Evolutionary conservation across 495 filamentous ascomycete genomes (phyloP).

Genomic region (Paragyromitra xinjiangensis): DNA sequence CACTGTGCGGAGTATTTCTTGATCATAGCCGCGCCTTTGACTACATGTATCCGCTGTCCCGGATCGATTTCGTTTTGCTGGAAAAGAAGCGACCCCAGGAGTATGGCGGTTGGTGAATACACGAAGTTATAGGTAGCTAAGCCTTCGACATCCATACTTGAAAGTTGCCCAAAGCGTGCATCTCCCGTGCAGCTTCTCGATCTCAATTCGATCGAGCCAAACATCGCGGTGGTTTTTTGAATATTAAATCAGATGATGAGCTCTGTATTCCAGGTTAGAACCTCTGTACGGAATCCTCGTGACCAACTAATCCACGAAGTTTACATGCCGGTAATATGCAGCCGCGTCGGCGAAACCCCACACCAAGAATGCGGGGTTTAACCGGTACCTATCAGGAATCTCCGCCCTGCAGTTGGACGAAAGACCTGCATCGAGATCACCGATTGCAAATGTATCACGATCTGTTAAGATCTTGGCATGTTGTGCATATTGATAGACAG

Average conservation of each 20-base stretch:
- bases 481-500: slow-evolving; percentile 3
- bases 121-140: neutral
- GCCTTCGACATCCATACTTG: slow-evolving; percentile 2
- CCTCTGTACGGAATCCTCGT: neutral
- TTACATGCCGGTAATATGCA: slow-evolving; percentile 4
- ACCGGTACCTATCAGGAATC: slow-evolving; percentile 1
- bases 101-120: neutral
- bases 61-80: neutral
- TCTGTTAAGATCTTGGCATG: slow-evolving; percentile 27
- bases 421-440: slow-evolving; percentile 15
- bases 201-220: slow-evolving; percentile 41
- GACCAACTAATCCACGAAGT: slow-evolving; percentile 8
- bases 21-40: neutral
- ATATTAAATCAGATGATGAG: slow-evolving; percentile 38
- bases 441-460: slow-evolving; percentile 26
- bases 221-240: slow-evolving; percentile 34
- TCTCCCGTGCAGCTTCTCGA: neutral
- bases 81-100: neutral
- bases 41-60: neutral
- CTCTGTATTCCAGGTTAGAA: slow-evolving; percentile 10
- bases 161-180: slow-evolving; percentile 26
- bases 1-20: neutral
- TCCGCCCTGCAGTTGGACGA: neutral
- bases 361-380: slow-evolving; percentile 25
- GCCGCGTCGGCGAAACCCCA: slow-evolving; percentile 10